Evolutionary conservation across 1,284 basidiomycete species (phyloP), one percentile per base, ranked within the genome.

Genomic region (Melanopsichium pennsylvanicum): DNA sequence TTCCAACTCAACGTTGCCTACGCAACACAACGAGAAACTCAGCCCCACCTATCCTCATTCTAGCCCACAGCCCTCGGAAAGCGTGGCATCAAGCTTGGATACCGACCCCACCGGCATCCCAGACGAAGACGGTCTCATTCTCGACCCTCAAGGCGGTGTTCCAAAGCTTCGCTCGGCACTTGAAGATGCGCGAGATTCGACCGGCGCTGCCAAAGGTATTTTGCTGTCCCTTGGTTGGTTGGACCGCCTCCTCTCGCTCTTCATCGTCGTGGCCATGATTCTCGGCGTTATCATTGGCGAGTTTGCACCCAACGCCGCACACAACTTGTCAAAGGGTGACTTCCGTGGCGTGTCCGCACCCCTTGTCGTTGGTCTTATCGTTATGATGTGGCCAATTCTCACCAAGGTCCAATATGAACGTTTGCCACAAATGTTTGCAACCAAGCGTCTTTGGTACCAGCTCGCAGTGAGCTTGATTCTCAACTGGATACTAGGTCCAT

Each of bases 341-440:
- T 77, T 82, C 27, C 71, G 80, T 9, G 80, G 81, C 21, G 81
- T 82, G 1, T 75, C 78, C 0, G 68, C 79, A 0, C 78, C 77
- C 2, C 47, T 79, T n/a, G 70, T 69, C 9, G 63, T 79, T 15
- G 75, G 75, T 6, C 2, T 86, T 90, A 54, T 93, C 21, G 84
- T 92, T 47, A 93, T 94, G 92, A 94, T 93, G 89, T 93, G 90
- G 89, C 92, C 91, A 2, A 87, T 89, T 35, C 55, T 80, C 13
- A 87, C 89, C 35, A 89, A 89, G 82, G 88, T 76, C 7, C 88
- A 89, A 75, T 93, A 90, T 78, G 90, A 92, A 78, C 81, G 84
- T 0, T 84, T 93, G 4, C 87, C 88, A 0, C 61, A 76, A 8
- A 82, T 92, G 31, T 86, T 91, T 67, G 76, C 82, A 2, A 85